Percentiles rank a stretch among this genome's conserved stretches.
These are phyloP conservation scores for Solidago caesia DNA, from an alignment of 129 eudicot species.

Conservation along the genomic window DNA sequence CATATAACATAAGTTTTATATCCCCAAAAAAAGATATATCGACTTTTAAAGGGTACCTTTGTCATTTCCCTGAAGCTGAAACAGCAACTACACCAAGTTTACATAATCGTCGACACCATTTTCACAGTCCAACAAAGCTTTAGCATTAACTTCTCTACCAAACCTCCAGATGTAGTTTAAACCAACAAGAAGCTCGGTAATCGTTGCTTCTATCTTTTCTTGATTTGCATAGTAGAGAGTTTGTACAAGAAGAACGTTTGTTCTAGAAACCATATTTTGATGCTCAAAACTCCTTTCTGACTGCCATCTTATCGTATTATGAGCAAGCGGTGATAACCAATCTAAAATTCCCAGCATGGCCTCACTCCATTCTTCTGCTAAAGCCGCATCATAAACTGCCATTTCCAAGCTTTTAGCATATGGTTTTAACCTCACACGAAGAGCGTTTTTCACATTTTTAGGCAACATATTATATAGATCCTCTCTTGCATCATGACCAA, in stretches of 20 bases:
- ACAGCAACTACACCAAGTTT: conserved; percentile 24
- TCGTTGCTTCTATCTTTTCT: conserved; percentile 61
- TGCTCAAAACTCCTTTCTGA: conserved; percentile 79
- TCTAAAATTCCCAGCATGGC: conserved; percentile 62
- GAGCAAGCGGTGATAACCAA: conserved; percentile 86
- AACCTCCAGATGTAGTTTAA: conserved; percentile 80
- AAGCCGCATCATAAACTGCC: conserved; percentile 47
- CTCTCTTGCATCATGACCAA: conserved; percentile 73
- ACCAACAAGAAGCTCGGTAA: conserved; percentile 79
- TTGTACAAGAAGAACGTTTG: conserved; percentile 68
- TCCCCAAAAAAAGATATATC: conserved; percentile 11
- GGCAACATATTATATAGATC: conserved; percentile 78
- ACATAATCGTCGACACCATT: conserved; percentile 46
- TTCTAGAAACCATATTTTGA: conserved; percentile 54
- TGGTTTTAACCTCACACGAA: conserved; percentile 62
- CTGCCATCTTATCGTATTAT: conserved; percentile 83
- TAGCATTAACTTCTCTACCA: conserved; percentile 60
- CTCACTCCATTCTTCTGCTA: conserved; percentile 74
- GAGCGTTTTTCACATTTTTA: conserved; percentile 43
- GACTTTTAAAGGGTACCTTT: conserved; percentile 10
- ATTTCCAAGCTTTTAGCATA: conserved; percentile 42
- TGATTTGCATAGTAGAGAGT: conserved; percentile 76
- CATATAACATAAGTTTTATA: conserved; percentile 24
- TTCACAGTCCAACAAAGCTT: conserved; percentile 52
- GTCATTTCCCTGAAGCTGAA: not conserved